Evolutionary conservation across 2,329 filamentous ascomycete genomes (phyloP).

Genomic region (Alternaria rosae): DNA sequence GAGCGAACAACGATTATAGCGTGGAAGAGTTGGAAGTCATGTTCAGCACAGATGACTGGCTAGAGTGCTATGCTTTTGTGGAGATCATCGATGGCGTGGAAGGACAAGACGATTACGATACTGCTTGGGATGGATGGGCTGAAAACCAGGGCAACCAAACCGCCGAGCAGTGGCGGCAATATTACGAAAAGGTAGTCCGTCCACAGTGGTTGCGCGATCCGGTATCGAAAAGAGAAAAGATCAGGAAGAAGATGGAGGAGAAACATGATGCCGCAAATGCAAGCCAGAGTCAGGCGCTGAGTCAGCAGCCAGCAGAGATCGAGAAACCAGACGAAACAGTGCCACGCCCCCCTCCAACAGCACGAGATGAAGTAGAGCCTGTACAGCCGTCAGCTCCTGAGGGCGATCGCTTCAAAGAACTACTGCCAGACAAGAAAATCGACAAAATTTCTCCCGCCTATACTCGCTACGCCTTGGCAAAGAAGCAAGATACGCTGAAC

Average conservation of each 20-base stretch:
- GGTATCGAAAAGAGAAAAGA: conserved; percentile 28
- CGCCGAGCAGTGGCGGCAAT: conserved; percentile 43
- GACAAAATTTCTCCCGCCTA: conserved; percentile 23
- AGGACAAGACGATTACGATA: conserved; percentile 16
- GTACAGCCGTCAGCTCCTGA: conserved; percentile 9
- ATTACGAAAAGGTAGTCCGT: conserved; percentile 44
- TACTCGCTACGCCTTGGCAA: conserved; percentile 24
- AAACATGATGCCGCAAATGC: conserved; percentile 1
- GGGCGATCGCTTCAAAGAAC: conserved; percentile 19
- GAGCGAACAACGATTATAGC: conserved; percentile 19
- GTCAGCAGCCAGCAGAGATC: conserved; percentile 15
- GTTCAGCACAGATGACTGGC: conserved; percentile 40
- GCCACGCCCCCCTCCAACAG: neutral
- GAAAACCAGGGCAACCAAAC: conserved; percentile 27
- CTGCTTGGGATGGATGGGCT: conserved; percentile 37
- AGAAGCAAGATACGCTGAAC: conserved; percentile 19
- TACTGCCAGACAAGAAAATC: conserved; percentile 13
- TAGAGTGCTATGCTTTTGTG: conserved; percentile 42
- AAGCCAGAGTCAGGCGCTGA: conserved; percentile 15
- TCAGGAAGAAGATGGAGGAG: conserved; percentile 27
- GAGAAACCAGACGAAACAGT: neutral
- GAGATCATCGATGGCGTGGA: conserved; percentile 21
- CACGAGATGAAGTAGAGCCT: neutral
- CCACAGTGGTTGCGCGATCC: conserved; percentile 43
- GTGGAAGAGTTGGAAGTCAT: conserved; percentile 29